phyloP scores from a whole-genome alignment of 164 flowering plant species.

The Stephania cephalantha region DNA sequence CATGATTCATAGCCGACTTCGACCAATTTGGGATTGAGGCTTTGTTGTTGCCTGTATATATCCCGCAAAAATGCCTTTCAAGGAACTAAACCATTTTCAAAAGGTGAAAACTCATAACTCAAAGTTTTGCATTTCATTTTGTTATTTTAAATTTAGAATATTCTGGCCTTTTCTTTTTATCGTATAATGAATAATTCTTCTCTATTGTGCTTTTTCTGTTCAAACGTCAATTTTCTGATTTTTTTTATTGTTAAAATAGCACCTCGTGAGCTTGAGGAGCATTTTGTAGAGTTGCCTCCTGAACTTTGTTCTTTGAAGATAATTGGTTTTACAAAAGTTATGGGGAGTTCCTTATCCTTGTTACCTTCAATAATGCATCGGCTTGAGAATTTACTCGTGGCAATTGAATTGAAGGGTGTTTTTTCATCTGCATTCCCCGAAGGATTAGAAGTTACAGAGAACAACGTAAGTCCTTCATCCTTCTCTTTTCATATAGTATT shows the following conservation, averaged over 20 bases:
- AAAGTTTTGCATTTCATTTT: too few species aligned
- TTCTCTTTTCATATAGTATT: not conserved
- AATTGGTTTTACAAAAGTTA: slow-evolving; percentile 78
- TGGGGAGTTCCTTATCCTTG: slow-evolving; percentile 85
- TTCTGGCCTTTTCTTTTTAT: not conserved
- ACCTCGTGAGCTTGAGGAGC: slow-evolving; percentile 54
- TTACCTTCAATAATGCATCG: slow-evolving; percentile 94
- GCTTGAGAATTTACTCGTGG: slow-evolving; percentile 83
- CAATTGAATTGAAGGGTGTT: slow-evolving; percentile 65
- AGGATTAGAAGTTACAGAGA: slow-evolving; percentile 57
- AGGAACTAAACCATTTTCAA: too few species aligned
- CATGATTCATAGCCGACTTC: too few species aligned
- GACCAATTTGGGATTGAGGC: too few species aligned
- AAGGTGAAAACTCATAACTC: too few species aligned
- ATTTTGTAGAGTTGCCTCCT: slow-evolving; percentile 77
- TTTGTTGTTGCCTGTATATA: too few species aligned
- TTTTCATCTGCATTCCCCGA: slow-evolving; percentile 70
- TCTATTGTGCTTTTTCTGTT: not conserved
- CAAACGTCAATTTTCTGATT: not conserved
- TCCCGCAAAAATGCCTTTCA: too few species aligned
- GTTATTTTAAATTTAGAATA: not conserved
- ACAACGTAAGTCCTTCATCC: slow-evolving; percentile 40
- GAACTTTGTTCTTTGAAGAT: slow-evolving; percentile 86
- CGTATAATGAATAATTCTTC: not conserved
- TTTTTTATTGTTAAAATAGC: slow-evolving; percentile 32